Percentiles rank a stretch among this genome's conserved stretches.
phyloP scores from a whole-genome alignment of 2,329 filamentous ascomycete genomes.

The Ophiostoma tasmaniense region DNA sequence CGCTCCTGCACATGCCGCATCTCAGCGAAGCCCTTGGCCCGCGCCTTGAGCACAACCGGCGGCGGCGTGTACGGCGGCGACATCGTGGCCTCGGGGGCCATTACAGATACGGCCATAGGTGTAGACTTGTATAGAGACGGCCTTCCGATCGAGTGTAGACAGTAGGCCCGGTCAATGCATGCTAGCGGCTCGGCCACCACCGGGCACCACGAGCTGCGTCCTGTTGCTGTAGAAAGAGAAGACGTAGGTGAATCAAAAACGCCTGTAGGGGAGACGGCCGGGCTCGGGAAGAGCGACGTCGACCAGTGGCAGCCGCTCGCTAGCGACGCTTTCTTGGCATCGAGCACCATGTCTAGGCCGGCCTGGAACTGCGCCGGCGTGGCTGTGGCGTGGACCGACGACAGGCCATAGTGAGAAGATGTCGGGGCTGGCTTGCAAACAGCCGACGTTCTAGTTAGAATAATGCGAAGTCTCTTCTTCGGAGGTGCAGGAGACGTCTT shows the following conservation, averaged over 20 bases:
- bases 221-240: neutral
- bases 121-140: neutral
- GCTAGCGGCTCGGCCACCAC: conserved; percentile 15
- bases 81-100: conserved; percentile 6
- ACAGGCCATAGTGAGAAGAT: neutral
- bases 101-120: too few species aligned
- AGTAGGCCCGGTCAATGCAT: conserved; percentile 15
- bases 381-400: neutral
- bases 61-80: conserved; percentile 6
- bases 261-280: too few species aligned
- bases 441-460: neutral
- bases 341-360: neutral
- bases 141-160: conserved; percentile 10
- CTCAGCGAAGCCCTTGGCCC: conserved; percentile 9
- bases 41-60: neutral
- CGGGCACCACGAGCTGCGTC: conserved; percentile 10
- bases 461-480: neutral
- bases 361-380: neutral
- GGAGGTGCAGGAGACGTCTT: neutral
- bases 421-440: neutral
- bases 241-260: too few species aligned
- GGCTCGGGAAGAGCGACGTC: neutral
- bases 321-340: neutral
- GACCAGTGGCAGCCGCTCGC: conserved; percentile 1
- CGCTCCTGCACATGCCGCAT: conserved; percentile 8